Conservation (phyloP, 192 early-diverging fungal genomes). For the Gorgonomyces haynaldii region DNA sequence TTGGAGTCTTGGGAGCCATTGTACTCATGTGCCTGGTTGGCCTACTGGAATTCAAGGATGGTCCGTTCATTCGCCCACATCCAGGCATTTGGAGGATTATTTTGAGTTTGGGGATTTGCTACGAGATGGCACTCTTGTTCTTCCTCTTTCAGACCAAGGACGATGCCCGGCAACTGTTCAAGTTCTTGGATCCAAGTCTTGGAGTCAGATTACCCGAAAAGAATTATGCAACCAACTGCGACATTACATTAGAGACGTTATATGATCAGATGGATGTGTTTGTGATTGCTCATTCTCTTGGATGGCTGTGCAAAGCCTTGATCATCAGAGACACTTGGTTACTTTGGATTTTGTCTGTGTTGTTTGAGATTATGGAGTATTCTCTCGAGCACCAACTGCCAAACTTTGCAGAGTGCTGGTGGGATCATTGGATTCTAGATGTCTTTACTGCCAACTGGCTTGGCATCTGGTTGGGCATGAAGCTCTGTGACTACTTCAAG, state of each 20-base stretch:
- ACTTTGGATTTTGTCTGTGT: slow-evolving; percentile 90
- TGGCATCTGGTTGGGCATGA: slow-evolving; percentile 89
- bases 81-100: slow-evolving; percentile 88
- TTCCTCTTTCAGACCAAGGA: slow-evolving; percentile 86
- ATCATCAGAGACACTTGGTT: slow-evolving; percentile 89
- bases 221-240: slow-evolving; percentile 84
- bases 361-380: slow-evolving; percentile 95
- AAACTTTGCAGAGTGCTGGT: slow-evolving; percentile 99
- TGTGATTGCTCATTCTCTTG: slow-evolving; percentile 81
- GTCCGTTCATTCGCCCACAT: slow-evolving; percentile 87
- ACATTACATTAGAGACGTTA: slow-evolving; percentile 44
- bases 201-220: slow-evolving; percentile 80
- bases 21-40: slow-evolving; percentile 66
- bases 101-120: slow-evolving; percentile 70
- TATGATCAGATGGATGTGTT: slow-evolving; percentile 85
- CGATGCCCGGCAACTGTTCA: slow-evolving; percentile 68
- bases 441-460: slow-evolving; percentile 88
- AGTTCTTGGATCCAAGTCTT: slow-evolving; percentile 65
- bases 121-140: slow-evolving; percentile 82
- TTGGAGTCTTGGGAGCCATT: slow-evolving; percentile 17
- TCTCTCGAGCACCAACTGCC: slow-evolving; percentile 87
- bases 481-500: slow-evolving; percentile 91
- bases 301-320: slow-evolving; percentile 89
- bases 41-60: slow-evolving; percentile 82
- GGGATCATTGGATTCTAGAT: slow-evolving; percentile 97